These are phyloP conservation scores for Irpex sp. DNA, from an alignment of 1,284 basidiomycete species.

Conservation along the genomic window DNA sequence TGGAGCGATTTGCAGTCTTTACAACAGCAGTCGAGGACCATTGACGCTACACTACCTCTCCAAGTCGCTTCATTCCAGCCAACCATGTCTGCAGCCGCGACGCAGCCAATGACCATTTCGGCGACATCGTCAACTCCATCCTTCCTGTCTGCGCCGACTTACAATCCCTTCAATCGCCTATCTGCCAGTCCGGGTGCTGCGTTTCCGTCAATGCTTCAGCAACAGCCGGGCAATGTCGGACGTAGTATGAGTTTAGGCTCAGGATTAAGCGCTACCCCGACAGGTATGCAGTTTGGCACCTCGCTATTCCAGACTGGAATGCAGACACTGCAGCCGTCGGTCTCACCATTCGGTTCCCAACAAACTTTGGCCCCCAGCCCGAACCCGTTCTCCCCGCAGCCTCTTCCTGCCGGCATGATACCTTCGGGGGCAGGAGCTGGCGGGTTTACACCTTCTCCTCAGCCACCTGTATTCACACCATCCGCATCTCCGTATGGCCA, in stretches of 20 bases:
- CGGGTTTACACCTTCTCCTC: background rate
- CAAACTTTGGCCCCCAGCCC: conserved; percentile 17
- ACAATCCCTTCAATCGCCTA: conserved; percentile 23
- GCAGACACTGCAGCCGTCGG: conserved; percentile 13
- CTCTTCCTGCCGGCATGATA: conserved; percentile 1
- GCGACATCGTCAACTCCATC: conserved; percentile 13
- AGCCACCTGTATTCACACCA: background rate
- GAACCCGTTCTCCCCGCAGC: conserved; percentile 21
- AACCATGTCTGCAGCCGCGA: background rate
- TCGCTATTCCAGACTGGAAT: background rate
- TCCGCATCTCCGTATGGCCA: conserved; percentile 8
- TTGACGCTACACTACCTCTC: conserved; percentile 13
- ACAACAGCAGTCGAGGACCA: conserved; percentile 4
- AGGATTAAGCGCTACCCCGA: conserved; percentile 11
- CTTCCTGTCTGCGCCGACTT: conserved; percentile 15
- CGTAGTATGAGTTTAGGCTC: conserved; percentile 26
- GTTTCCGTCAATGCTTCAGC: conserved; percentile 21
- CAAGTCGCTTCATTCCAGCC: conserved; percentile 3
- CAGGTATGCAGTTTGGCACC: conserved; percentile 1
- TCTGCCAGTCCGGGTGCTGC: conserved; percentile 22
- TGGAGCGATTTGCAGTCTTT: conserved; percentile 1
- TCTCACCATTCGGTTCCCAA: conserved; percentile 13
- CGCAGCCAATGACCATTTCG: conserved; percentile 18
- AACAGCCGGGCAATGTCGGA: conserved; percentile 17
- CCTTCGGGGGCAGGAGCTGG: background rate